These are phyloP conservation scores for Botrytis byssoidea DNA, from an alignment of 2,329 filamentous ascomycete genomes.

Conservation along the genomic window DNA sequence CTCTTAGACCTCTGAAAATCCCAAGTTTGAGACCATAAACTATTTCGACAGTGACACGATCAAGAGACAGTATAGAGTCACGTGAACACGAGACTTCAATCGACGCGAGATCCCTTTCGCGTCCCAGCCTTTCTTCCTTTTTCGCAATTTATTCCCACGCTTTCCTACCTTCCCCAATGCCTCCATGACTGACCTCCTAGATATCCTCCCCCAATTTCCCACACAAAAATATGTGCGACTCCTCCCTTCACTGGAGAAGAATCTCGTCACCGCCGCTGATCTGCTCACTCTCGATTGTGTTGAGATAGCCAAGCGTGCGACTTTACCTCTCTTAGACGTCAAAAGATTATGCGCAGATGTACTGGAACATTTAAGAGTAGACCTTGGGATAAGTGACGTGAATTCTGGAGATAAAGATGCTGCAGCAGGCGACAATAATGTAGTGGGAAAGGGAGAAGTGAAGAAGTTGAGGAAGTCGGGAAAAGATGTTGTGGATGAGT, in stretches of 20 bases:
- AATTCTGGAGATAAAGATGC: slow-evolving; percentile 13
- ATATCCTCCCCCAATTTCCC: slow-evolving; percentile 78
- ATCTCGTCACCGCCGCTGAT: slow-evolving; percentile 75
- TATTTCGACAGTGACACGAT: neutral
- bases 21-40: neutral
- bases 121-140: neutral
- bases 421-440: neutral
- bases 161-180: slow-evolving; percentile 26
- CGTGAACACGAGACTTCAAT: neutral
- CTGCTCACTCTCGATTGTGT: slow-evolving; percentile 79
- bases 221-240: slow-evolving; percentile 69
- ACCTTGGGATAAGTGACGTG: slow-evolving; percentile 41
- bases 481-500: slow-evolving; percentile 43
- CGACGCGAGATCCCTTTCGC: neutral
- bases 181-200: slow-evolving; percentile 81
- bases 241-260: slow-evolving; percentile 75
- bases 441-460: neutral
- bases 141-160: neutral
- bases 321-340: slow-evolving; percentile 76
- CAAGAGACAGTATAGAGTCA: neutral
- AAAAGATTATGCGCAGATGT: slow-evolving; percentile 69
- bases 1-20: neutral
- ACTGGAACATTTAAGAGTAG: slow-evolving; percentile 62
- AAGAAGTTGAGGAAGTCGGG: slow-evolving; percentile 37
- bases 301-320: slow-evolving; percentile 82